phyloP scores from a whole-genome alignment of 2,329 filamentous ascomycete genomes.

The Rachicladosporium sp. region DNA sequence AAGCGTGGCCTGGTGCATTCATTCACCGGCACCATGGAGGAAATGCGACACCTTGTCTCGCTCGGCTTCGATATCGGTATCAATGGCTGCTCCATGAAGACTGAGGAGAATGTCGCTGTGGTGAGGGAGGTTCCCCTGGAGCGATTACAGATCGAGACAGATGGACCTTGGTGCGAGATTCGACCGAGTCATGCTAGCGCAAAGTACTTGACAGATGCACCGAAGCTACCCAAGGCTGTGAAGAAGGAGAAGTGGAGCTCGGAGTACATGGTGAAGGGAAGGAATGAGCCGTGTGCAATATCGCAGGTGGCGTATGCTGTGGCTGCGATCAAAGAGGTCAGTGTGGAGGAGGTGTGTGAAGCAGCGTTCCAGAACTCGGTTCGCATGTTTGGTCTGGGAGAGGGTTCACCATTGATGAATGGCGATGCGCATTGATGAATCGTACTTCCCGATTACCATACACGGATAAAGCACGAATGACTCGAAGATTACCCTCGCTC shows the following conservation, averaged over 20 bases:
- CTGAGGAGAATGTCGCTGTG: conserved; percentile 75
- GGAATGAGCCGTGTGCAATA: conserved; percentile 87
- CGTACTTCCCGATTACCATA: no score
- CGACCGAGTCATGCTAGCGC: conserved; percentile 76
- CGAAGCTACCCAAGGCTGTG: conserved; percentile 63
- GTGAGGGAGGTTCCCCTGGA: conserved; percentile 69
- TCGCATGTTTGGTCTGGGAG: no score
- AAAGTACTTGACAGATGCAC: conserved; percentile 57
- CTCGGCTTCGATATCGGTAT: conserved; percentile 84
- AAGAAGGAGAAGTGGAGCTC: conserved; percentile 94
- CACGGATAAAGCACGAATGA: no score
- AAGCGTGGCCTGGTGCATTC: conserved; percentile 75
- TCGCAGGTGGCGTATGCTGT: conserved; percentile 78
- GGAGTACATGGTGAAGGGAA: conserved; percentile 81
- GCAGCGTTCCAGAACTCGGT: no score
- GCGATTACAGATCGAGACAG: conserved; percentile 84
- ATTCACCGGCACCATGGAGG: conserved; percentile 78
- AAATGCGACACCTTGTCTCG: conserved; percentile 69
- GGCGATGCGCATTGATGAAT: no score
- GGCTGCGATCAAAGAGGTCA: conserved; percentile 35
- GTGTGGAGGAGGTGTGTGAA: neutral
- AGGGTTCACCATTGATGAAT: no score
- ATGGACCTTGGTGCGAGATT: conserved; percentile 96
- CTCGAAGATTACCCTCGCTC: no score
- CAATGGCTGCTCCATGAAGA: conserved; percentile 95